Conservation (phyloP, 768 basidiomycete species). For the Russula sp. region DNA sequence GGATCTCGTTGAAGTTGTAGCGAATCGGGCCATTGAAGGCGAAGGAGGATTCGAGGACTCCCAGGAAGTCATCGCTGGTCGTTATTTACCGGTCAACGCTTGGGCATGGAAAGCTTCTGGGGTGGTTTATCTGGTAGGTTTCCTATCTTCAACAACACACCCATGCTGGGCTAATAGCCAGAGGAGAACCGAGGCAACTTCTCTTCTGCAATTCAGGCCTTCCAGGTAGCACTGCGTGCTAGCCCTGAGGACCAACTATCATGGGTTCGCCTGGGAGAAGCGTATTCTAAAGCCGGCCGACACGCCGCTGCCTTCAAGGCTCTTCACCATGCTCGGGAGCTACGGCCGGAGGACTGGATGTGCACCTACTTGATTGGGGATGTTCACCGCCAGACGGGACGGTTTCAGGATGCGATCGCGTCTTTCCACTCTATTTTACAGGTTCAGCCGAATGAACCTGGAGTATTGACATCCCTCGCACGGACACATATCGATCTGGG, state of each 20-base stretch:
- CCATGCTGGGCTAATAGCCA: conserved; percentile 9
- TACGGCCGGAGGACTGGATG: conserved; percentile 76
- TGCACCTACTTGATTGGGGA: conserved; percentile 78
- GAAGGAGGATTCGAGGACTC: conserved; percentile 64
- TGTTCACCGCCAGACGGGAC: conserved; percentile 70
- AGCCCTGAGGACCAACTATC: conserved; percentile 67
- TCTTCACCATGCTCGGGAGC: conserved; percentile 61
- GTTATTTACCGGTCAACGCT: conserved; percentile 68
- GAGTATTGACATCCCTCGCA: conserved; percentile 62
- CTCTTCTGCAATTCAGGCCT: conserved; percentile 66
- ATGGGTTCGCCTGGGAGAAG: conserved; percentile 92
- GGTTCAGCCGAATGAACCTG: conserved; percentile 56
- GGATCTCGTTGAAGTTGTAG: conserved; percentile 94
- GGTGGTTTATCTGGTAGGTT: conserved; percentile 77
- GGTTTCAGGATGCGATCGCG: conserved; percentile 66
- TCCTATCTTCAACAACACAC: not conserved
- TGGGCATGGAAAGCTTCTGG: conserved; percentile 99
- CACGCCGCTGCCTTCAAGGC: conserved; percentile 88
- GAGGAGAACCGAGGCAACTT: conserved; percentile 61
- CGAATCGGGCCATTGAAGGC: conserved; percentile 85
- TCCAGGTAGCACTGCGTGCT: conserved; percentile 80
- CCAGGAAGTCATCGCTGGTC: conserved; percentile 35
- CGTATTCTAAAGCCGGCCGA: conserved; percentile 82
- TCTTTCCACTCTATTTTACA: conserved; percentile 52
- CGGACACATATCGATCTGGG: conserved; percentile 70